Evolutionary conservation across 176 grass and related monocot genomes (phyloP).

Genomic region (Eremochloa ophiuroides): DNA sequence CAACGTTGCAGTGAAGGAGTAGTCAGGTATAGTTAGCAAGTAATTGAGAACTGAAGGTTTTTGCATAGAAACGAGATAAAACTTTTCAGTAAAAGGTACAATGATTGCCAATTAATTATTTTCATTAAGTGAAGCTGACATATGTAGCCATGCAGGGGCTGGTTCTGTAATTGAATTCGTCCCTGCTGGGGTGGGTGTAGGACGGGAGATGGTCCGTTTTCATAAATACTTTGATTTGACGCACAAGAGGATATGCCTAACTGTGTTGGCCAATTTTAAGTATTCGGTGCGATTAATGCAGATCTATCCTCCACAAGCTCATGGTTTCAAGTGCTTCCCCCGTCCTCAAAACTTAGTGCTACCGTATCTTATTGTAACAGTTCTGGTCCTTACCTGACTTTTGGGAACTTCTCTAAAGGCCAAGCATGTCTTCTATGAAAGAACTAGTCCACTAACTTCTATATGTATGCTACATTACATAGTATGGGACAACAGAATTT

Average conservation of each 20-base stretch:
- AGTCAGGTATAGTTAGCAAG: too few relatives aligned
- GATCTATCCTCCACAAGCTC: constrained; percentile 21
- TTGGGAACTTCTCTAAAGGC: not conserved
- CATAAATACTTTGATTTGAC: constrained; percentile 12
- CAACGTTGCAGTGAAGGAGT: too few relatives aligned
- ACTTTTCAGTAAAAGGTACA: constrained; percentile 18
- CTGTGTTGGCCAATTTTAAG: constrained; percentile 12
- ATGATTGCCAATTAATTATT: not conserved
- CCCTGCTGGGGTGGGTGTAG: not conserved
- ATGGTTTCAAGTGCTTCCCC: constrained; percentile 17
- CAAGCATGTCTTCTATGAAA: not conserved
- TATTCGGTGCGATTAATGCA: constrained; percentile 27
- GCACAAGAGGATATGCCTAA: not conserved
- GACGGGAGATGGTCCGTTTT: constrained; percentile 6
- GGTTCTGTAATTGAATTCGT: constrained; percentile 21
- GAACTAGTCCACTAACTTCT: not conserved
- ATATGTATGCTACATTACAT: not conserved
- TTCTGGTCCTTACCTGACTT: constrained; percentile 14
- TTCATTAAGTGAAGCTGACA: constrained; percentile 20
- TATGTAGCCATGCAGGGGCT: not conserved
- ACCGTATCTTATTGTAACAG: not conserved
- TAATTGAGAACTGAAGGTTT: too few relatives aligned
- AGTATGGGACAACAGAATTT: not conserved
- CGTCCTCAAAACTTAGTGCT: not conserved
- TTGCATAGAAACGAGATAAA: constrained; percentile 3